A percentile compares a stretch with the other conserved stretches of the same genome.
Conservation (phyloP, 2,329 filamentous ascomycete species). For the Xylariaceae sp. region DNA sequence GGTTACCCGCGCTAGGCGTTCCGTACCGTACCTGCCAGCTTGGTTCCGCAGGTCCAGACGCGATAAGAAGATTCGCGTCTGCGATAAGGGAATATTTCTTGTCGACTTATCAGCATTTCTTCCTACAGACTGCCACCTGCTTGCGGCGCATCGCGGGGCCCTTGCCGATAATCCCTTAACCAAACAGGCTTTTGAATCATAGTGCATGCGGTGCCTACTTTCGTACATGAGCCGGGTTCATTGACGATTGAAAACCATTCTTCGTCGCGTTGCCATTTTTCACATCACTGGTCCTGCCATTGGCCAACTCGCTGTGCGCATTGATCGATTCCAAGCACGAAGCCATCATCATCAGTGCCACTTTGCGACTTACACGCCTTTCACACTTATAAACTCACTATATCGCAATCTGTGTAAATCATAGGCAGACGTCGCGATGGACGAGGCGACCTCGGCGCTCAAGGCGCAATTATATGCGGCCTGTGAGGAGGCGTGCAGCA, state of each 20-base stretch:
- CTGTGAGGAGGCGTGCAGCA: constrained; percentile 42
- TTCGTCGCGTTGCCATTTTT: no score
- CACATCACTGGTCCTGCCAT: no score
- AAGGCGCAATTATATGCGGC: constrained; percentile 55
- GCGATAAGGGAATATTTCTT: constrained; percentile 22
- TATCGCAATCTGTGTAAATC: not conserved
- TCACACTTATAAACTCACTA: no score
- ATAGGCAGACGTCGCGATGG: constrained; percentile 21
- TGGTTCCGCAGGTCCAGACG: not conserved
- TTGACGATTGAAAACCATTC: no score
- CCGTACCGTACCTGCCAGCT: not conserved
- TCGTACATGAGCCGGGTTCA: not conserved
- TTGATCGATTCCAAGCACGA: no score
- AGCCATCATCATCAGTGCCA: no score
- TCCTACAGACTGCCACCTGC: not conserved
- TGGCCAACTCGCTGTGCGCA: no score
- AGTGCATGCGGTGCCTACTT: not conserved
- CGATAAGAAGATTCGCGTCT: constrained; percentile 17
- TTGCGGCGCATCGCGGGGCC: constrained; percentile 5
- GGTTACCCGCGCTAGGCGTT: not conserved
- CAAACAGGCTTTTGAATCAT: not conserved
- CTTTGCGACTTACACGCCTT: no score
- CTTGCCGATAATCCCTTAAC: not conserved
- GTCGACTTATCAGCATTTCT: not conserved
- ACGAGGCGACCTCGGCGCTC: constrained; percentile 36